Evolutionary conservation across 352 stramenopile genomes (phyloP), one percentile per base, ranked within the genome.

Genomic region (Pythium grandisporangium): DNA sequence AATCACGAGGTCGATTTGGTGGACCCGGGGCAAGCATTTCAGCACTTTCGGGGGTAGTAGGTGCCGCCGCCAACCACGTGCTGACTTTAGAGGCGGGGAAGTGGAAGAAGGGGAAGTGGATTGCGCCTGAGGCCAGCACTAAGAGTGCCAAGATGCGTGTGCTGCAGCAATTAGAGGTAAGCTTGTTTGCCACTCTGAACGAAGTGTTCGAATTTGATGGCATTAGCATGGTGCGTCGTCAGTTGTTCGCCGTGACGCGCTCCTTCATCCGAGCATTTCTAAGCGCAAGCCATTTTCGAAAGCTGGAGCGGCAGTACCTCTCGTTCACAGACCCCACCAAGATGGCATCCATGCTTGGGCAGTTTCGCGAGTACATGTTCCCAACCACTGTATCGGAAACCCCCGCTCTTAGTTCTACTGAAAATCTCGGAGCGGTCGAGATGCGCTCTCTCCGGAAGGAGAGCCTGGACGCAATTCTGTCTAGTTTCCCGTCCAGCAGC

Each of bases 131-230:
- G 24, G 57, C 54, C 17, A 84, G 74, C 48, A 76, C 70, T 7
- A 88, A 88, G 48, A 74, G 82, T 39, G 78, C 72, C 17, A 90
- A 89, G 53, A 86, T 93, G 63, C 67, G 68, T 34, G 61, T 87
- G 22, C 53, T 93, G 37, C 80, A 89, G 48, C 64, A 81, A 40
- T 70, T 89, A 29, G 80, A 93, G 55, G 72, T 85, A 40, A 82
- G 70, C 48, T 46, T 93, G 14, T 88, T 89, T 36, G 65, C 76
- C 10, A 61, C 82, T 12, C 40, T 88, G 19, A 66, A 81, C 42
- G 80, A 93, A 42, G 51, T 89, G 27, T 91, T 93, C 36, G 80
- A 93, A 55, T 85, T 93, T 36, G 77, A 93, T 46, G 80, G 77
- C 27, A 80, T 93, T n/a, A 67, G 73, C 20, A 52, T 90, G 42